Evolutionary conservation across 257 asterid species (phyloP), one percentile per base, ranked within the genome.

Genomic region (Capsicum chinense): DNA sequence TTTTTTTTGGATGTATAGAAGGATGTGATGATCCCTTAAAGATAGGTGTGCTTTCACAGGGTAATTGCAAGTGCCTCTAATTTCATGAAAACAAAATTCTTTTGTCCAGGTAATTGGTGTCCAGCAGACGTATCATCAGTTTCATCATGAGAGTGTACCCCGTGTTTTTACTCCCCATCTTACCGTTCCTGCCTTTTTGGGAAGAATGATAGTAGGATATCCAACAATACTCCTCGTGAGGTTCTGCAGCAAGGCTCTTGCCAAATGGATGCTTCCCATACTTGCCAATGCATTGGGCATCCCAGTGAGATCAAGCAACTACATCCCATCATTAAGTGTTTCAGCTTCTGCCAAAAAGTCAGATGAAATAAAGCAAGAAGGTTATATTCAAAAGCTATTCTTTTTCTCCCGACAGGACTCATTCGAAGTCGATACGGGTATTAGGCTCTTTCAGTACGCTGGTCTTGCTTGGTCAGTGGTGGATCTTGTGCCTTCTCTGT

Each of bases 401-500:
- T 88, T 90, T 84, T 93, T 93, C 88, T 90, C 95, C 68, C 86
- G 81, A 57, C 96, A 93, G 85, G 90, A 90, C 52, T 88, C 92
- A 6, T 93, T 91, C 74, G 98, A 97, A 81, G 93, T 97, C 47
- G 98, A 95, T 88, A 95, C 98, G 8, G 97, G 99, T 87, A 95
- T 95, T 84, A 93, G 98, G 92, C 94, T 97, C 86, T 79, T 97
- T 85, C 99, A 97, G 88, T 97, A 97, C 79, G 89, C 98, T 85
- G 97, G 98, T 79, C 97, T 95, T 83, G 98, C 98, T 15, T 97
- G 98, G 98, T 94, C 97, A 3, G 97, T 94, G 33, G 99, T 94
- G 82, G 99, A 94, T 87, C 98, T 93, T 71, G 99, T 95, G 88
- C 98, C 99, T 78, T 93, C 94, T 62, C 16, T 92, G 35, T 95